A percentile compares a stretch with the other conserved stretches of the same genome.
phyloP scores from a whole-genome alignment of 2,329 filamentous ascomycete species.

The Penicillium sp. region DNA sequence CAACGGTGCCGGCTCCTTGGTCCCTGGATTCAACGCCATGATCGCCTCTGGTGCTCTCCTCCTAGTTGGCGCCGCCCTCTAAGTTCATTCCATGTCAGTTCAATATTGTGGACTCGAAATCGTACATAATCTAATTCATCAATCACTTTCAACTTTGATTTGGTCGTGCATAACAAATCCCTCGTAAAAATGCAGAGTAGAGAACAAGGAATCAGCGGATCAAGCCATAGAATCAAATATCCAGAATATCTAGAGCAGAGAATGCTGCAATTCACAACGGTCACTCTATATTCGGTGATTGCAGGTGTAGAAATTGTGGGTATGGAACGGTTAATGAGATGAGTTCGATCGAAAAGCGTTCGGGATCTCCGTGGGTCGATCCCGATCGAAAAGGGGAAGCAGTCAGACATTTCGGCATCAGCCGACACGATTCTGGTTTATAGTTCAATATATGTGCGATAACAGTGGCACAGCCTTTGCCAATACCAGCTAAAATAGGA shows the following conservation, averaged over 20 bases:
- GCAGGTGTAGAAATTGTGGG: not conserved
- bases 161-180: not conserved
- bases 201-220: not conserved
- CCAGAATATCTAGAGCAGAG: not conserved
- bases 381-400: not conserved
- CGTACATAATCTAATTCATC: not conserved
- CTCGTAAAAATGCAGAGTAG: not conserved
- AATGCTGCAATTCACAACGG: not conserved
- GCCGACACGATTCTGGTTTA: too few relatives aligned
- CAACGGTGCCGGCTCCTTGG: not conserved
- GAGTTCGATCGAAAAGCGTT: not conserved
- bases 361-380: not conserved
- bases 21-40: not conserved
- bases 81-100: not conserved
- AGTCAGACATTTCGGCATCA: not conserved
- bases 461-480: not conserved
- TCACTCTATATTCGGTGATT: not conserved
- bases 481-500: not conserved
- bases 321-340: not conserved
- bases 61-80: not conserved
- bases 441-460: not conserved
- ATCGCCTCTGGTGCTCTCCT: slow-evolving; percentile 7
- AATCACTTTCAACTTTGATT: not conserved
- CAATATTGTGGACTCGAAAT: not conserved
- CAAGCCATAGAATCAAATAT: not conserved